Base-by-base conservation (phyloP, 2,329 filamentous ascomycete genomes). In the Colletotrichum sp. region DNA sequence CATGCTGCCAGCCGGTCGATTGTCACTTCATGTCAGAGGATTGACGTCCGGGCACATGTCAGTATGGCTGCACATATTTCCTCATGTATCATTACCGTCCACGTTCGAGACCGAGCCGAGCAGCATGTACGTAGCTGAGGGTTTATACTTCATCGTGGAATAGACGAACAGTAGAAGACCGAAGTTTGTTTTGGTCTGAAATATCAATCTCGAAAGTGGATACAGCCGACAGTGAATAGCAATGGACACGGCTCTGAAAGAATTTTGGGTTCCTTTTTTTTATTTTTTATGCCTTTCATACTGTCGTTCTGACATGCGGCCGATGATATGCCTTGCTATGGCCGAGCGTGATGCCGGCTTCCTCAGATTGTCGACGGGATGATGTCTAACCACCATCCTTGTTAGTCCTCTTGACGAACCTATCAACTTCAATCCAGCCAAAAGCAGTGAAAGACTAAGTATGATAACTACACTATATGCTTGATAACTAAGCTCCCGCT, bases 141-240 rank as follows among this genome's bases (percentile, higher is more conserved):
- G 6, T 21, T 52, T 13, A 21, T 6, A 21, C n/a, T 52, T 52
- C 43, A 52, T 52, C 43, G 5, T 52, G 43, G 16, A 52, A 12
- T 21, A 7, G 18, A 52, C n/a, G 1, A 52, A 6, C 12, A 21
- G 43, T 3, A 13, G n/a, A 5, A 5, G 43, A 21, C n/a, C 10
- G 0, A 52, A 24, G n/a, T 52, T 52, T 52, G n/a, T 7, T 1
- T 21, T 13, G 0, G n/a, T 21, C n/a, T 24, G 10, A 4, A 52
- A 3, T 21, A 13, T 52, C 43, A 3, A 52, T 52, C n/a, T 52
- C n/a, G 43, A 5, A 21, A 4, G 12, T 1, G 12, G 12, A 52
- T 52, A 3, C 2, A 13, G 0, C n/a, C 2, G 6, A 21, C 6
- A 0, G n/a, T 52, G n/a, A 2, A 7, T 12, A 13, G 12, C 2